phyloP scores from a whole-genome alignment of 23 red algal genomes.

The Chondrus crispus region DNA sequence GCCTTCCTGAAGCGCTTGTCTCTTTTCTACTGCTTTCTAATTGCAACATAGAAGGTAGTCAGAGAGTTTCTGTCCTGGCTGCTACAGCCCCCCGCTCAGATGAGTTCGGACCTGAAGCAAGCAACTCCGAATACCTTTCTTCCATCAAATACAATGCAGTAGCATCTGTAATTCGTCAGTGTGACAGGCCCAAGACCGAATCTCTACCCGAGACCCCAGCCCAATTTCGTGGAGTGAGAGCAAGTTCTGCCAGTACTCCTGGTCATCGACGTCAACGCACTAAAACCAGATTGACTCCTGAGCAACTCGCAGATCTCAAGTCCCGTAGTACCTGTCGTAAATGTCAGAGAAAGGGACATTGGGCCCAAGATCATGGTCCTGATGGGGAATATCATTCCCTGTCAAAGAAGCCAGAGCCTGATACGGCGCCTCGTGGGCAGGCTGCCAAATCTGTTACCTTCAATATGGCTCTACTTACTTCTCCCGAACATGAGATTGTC shows the following conservation, averaged over 20 bases:
- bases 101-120: neutral
- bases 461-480: neutral
- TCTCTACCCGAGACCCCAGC: neutral
- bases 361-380: neutral
- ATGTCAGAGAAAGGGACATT: neutral
- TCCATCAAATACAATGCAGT: neutral
- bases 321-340: neutral
- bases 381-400: neutral
- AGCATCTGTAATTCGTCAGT: constrained; percentile 5
- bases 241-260: neutral
- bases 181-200: neutral
- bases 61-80: constrained; percentile 12
- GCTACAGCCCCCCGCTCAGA: neutral
- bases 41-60: neutral
- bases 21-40: neutral
- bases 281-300: neutral
- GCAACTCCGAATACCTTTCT: neutral
- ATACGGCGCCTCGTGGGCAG: neutral
- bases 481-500: neutral
- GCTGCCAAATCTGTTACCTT: neutral
- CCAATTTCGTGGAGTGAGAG: neutral
- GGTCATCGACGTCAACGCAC: neutral
- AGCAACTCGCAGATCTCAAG: neutral
- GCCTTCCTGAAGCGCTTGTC: neutral
- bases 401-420: neutral